Conservation (phyloP, 2,329 filamentous ascomycete genomes). For the Cryphonectria carpinicola region DNA sequence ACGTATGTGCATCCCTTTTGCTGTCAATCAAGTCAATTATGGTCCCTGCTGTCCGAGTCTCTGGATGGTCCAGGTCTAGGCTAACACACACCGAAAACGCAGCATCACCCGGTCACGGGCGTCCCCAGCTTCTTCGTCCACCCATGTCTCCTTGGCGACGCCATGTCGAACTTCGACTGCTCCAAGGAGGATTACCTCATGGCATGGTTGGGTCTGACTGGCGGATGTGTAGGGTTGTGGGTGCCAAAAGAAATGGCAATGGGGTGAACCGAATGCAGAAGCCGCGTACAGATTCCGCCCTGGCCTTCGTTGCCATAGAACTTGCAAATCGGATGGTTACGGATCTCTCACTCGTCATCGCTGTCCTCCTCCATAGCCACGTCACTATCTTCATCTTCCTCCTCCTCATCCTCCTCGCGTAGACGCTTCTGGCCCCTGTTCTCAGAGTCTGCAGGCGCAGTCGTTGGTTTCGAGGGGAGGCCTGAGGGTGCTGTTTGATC, state of each 20-base stretch:
- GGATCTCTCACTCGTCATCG: conserved; percentile 63
- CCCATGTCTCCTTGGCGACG: conserved; percentile 85
- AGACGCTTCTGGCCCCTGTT: conserved; percentile 70
- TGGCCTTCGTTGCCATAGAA: conserved; percentile 6
- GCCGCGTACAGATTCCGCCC: background rate
- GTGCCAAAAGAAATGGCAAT: conserved; percentile 71
- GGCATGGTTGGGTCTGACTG: conserved; percentile 87
- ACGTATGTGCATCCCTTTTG: conserved; percentile 59
- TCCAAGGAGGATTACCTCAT: conserved; percentile 74
- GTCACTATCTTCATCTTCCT: conserved; percentile 64
- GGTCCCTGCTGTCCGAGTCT: conserved; percentile 21
- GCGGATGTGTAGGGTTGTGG: conserved; percentile 77
- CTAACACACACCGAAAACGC: conserved; percentile 49
- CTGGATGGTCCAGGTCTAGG: conserved; percentile 36
- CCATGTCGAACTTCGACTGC: conserved; percentile 70
- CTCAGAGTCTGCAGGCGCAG: conserved; percentile 57
- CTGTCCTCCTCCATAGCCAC: conserved; percentile 72
- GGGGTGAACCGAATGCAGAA: conserved; percentile 34
- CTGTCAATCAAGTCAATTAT: conserved; percentile 37
- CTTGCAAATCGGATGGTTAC: conserved; percentile 10
- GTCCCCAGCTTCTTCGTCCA: conserved; percentile 87
- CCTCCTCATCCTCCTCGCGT: conserved; percentile 67
- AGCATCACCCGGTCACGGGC: conserved; percentile 84
- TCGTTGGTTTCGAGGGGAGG: conserved; percentile 54
- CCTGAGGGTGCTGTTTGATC: conserved; percentile 42